Base-by-base conservation (phyloP, 139 green algal genomes). In the Micractinium sp. region DNA sequence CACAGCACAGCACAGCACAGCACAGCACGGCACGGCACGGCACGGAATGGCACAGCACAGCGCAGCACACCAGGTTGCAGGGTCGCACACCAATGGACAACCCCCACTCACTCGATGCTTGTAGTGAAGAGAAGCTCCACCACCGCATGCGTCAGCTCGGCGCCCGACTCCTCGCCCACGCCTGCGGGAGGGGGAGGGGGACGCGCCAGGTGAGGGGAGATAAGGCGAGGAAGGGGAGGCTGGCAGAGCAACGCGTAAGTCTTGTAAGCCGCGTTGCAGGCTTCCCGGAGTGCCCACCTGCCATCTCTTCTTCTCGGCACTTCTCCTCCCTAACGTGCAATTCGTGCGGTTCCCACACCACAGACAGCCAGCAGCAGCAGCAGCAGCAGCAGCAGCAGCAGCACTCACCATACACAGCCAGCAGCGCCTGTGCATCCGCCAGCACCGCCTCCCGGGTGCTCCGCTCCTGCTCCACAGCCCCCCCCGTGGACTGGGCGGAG, bases 61-160 rank as follows among this genome's bases (percentile, higher is more conserved):
- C 39, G 22, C 78, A 63, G 25, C 39, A 61, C 16, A 33, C 38
- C 77, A 60, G 38, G 77, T 2, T 39, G 47, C 9, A 9, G 47
- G 9, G 47, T 56, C 47, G 9, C 47, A 9, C 47, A 56, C 7
- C 77, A 56, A 20, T 31, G 22, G 22, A 36, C n/a, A 25, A 18
- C 2, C 39, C 15, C 12, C 16, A 63, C 87, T 87, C 87, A 90
- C 85, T 93, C 90, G 12, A 93, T 91, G 39, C 81, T 90, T 33
- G 90, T 93, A 2, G 96, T 98, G 90, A 96, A 97, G 7, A 93
- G 93, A 36, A 98, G 94, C 92, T 98, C 96, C 79, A 97, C 94
- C 15, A 98, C 94, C 3, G 92, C 89, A 41, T 97, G 93, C 19
- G 91, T 92, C 53, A 94, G 90, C 36, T 90, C 85, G 14, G 85